Evolutionary conservation across 345 rosid species (phyloP).

Genomic region (Angophora floribunda): DNA sequence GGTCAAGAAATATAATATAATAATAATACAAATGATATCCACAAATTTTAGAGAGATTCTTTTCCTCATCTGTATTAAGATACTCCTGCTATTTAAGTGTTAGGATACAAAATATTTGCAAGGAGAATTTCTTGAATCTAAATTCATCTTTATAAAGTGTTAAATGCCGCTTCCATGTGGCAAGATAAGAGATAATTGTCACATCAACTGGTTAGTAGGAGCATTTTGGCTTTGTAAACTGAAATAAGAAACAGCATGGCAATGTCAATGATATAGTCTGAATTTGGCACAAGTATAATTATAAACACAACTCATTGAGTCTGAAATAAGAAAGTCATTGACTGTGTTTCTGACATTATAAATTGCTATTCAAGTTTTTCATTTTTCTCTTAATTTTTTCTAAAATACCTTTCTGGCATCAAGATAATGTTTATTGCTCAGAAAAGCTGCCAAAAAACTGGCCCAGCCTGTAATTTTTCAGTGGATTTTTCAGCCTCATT

Average conservation of each 20-base stretch:
- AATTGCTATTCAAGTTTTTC: neutral
- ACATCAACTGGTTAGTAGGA: neutral
- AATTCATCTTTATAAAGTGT: neutral
- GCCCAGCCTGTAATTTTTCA: neutral
- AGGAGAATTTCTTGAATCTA: neutral
- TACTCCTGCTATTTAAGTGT: neutral
- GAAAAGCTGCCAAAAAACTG: neutral
- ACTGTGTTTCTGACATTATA: neutral
- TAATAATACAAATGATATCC: neutral
- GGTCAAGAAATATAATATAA: neutral
- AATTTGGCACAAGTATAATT: neutral
- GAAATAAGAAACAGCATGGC: neutral
- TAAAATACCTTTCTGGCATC: neutral
- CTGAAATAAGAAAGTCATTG: neutral
- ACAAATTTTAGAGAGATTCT: neutral
- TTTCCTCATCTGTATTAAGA: neutral
- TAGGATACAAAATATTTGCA: neutral
- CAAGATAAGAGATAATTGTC: neutral
- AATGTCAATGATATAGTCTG: neutral
- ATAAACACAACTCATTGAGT: neutral
- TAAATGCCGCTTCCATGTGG: neutral
- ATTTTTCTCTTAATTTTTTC: neutral
- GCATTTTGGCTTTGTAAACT: neutral
- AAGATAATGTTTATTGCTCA: neutral
- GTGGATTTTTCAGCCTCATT: neutral